Evolutionary conservation across 768 basidiomycete species (phyloP), one percentile per base, ranked within the genome.

Genomic region (Mycena floridula): DNA sequence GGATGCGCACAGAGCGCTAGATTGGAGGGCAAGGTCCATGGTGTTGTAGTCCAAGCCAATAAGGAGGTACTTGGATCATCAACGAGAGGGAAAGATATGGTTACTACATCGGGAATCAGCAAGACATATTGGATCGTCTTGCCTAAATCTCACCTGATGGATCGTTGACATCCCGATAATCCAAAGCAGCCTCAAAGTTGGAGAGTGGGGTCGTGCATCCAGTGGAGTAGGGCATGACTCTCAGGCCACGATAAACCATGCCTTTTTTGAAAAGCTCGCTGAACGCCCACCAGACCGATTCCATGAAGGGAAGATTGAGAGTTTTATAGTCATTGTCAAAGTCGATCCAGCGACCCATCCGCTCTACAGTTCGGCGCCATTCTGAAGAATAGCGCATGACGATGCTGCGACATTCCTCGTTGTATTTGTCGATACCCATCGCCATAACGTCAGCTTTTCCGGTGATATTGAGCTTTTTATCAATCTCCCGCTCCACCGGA

Each of bases 321-420:
- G 96, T 99, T 73, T 97, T 98, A 73, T 99, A 99, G 57, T 97
- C 96, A 55, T 97, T 89, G 65, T 99, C 96, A 55, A 99, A 99
- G 66, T 99, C 96, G 67, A 99, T 98, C 96, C 96, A 99, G 50
- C 96, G 82, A 25, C 95, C 96, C 86, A 98, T 94, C 51, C 96
- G 82, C 64, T 96, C 94, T 43, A 99, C 95, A 4, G 94, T 98
- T 26, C 69, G 59, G 40, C 93, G 82, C 96, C 96, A 99, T 59
- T 98, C 94, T 6, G 79, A 76, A 2, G 94, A 76, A 62, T 98
- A 98, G 40, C 92, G 79, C 94, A 99, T 97, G 56, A 98, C 95
- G 60, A 98, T 98, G 48, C 81, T 79, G 25, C 95, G 81, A 59
- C 96, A 99, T 62, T 97, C 93, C 5, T 79, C 91, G 63, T 99